Conservation (phyloP, 2,329 filamentous ascomycete species). For the Sporothrix phasma region DNA sequence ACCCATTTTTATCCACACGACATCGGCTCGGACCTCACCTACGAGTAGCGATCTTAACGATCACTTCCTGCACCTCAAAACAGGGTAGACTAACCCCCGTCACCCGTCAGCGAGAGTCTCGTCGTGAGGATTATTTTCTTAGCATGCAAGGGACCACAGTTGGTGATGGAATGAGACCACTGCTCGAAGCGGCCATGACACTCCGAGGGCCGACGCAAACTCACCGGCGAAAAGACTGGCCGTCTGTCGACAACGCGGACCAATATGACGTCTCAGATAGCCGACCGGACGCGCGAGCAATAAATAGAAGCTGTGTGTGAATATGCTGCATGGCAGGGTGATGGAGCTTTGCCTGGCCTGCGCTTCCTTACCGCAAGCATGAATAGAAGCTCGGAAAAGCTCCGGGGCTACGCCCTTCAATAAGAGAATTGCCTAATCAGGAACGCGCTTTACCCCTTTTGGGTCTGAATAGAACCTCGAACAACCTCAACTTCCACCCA, state of each 20-base stretch:
- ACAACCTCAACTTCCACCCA: constrained; percentile 19
- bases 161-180: not conserved
- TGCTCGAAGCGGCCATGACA: not conserved
- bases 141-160: not conserved
- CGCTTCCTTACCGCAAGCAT: not conserved
- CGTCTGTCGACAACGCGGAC: not conserved
- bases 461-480: constrained; percentile 28
- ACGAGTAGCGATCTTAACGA: too few relatives aligned
- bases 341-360: not conserved
- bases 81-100: not conserved
- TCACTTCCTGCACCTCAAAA: not conserved
- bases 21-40: not conserved
- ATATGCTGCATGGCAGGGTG: not conserved
- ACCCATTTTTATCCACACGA: not conserved
- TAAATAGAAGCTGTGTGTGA: not conserved
- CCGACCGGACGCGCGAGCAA: not conserved
- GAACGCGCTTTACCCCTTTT: constrained; percentile 21
- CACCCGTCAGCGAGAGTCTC: not conserved
- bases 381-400: not conserved
- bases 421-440: constrained; percentile 13
- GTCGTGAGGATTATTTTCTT: not conserved
- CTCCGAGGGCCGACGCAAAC: not conserved
- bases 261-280: constrained; percentile 4
- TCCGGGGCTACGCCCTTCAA: not conserved
- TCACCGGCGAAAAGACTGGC: not conserved